Evolutionary conservation across 768 basidiomycete species (phyloP).

Genomic region (Boletellus ananas): DNA sequence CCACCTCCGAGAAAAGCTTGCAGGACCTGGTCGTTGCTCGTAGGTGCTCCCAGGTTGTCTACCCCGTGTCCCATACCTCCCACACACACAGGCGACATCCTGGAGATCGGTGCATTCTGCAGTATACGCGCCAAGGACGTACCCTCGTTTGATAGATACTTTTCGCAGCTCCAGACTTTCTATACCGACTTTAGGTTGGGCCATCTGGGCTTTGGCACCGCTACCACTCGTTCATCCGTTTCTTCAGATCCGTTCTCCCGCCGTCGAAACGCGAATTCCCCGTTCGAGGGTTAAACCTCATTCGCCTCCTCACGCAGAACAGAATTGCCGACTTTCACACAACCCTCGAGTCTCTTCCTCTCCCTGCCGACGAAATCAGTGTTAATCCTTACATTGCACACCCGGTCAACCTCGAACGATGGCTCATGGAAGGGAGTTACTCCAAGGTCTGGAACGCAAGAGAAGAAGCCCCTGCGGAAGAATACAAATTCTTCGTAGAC

Average conservation of each 20-base stretch:
- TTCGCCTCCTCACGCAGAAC: conserved; percentile 91
- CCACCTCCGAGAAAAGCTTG: conserved; percentile 57
- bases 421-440: conserved; percentile 99
- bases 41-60: conserved; percentile 36
- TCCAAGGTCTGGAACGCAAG: conserved; percentile 97
- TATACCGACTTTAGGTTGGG: conserved; percentile 80
- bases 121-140: conserved; percentile 86
- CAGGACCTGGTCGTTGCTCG: conserved; percentile 73
- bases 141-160: conserved; percentile 93
- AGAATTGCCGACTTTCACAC: conserved; percentile 98
- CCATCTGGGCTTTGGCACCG: conserved; percentile 3
- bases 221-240: conserved; percentile 1
- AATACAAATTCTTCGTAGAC: conserved; percentile 93
- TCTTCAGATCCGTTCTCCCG: conserved; percentile 63
- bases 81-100: conserved; percentile 68
- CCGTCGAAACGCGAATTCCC: conserved; percentile 84
- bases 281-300: conserved; percentile 89
- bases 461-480: conserved; percentile 87
- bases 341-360: conserved; percentile 82
- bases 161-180: conserved; percentile 85
- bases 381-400: conserved; percentile 75
- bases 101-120: conserved; percentile 94
- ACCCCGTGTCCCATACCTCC: neutral
- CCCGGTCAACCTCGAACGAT: conserved; percentile 88
- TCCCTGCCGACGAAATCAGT: conserved; percentile 61